phyloP scores from a whole-genome alignment of 768 basidiomycete genomes.

The Psilocybe cubensis region DNA sequence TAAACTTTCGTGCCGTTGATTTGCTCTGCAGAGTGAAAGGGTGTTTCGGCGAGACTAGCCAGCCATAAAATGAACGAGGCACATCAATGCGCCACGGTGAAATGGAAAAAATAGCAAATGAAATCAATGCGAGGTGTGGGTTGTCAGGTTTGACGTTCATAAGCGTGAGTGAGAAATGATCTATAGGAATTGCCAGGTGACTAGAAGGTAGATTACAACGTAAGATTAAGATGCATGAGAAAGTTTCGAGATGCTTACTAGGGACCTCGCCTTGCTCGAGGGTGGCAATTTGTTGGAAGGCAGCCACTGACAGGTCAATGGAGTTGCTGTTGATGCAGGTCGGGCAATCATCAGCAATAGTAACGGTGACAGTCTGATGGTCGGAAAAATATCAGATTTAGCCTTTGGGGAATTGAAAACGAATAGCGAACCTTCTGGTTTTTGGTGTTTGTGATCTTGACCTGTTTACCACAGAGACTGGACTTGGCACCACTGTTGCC shows the following conservation, averaged over 20 bases:
- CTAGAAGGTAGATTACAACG: slow-evolving; percentile 24
- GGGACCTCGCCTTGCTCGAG: slow-evolving; percentile 54
- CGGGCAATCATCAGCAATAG: slow-evolving; percentile 82
- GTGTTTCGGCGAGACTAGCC: slow-evolving; percentile 14
- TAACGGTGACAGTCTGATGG: slow-evolving; percentile 52
- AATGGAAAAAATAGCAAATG: slow-evolving; percentile 52
- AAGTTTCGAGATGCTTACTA: slow-evolving; percentile 45
- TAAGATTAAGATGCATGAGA: slow-evolving; percentile 7
- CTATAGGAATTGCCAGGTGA: slow-evolving; percentile 42
- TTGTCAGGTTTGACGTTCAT: slow-evolving; percentile 16
- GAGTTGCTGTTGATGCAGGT: slow-evolving; percentile 68
- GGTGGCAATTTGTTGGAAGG: slow-evolving; percentile 63
- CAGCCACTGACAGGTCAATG: slow-evolving; percentile 73
- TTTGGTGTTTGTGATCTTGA: slow-evolving; percentile 64
- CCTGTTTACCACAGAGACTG: slow-evolving; percentile 63
- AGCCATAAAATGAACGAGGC: slow-evolving; percentile 14
- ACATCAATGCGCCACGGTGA: slow-evolving; percentile 14
- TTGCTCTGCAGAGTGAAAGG: slow-evolving; percentile 19
- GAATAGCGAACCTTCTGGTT: slow-evolving; percentile 48
- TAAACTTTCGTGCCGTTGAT: slow-evolving; percentile 27
- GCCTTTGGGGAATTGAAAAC: background rate
- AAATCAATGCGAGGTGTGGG: slow-evolving; percentile 9
- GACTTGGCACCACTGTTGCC: slow-evolving; percentile 51
- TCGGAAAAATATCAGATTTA: background rate
- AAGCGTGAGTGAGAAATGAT: background rate